Conservation (phyloP, 805 yeast genomes). For the Grigorovia yakushimaensis region DNA sequence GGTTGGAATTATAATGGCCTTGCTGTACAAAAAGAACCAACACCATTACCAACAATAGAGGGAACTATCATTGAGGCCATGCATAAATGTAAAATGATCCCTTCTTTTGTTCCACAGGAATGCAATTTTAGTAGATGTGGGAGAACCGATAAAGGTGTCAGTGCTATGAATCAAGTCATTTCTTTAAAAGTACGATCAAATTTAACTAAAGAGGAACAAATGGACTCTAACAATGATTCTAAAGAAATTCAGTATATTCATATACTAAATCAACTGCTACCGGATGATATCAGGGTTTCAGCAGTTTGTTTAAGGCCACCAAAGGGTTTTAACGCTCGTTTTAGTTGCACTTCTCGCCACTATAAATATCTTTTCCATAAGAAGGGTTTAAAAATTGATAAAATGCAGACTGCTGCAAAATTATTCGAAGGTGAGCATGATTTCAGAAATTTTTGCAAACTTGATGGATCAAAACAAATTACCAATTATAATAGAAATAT, state of each 20-base stretch:
- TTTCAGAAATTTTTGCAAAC: constrained; percentile 87
- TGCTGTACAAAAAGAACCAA: constrained; percentile 67
- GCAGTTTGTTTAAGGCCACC: constrained; percentile 81
- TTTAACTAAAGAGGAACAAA: constrained; percentile 53
- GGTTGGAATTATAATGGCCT: constrained; percentile 96
- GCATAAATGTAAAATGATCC: constrained; percentile 53
- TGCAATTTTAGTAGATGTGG: constrained; percentile 86
- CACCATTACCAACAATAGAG: constrained; percentile 83
- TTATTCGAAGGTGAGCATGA: constrained; percentile 64
- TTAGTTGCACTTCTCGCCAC: constrained; percentile 79
- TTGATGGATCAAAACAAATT: constrained; percentile 91
- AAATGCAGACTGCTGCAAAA: constrained; percentile 62
- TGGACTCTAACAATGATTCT: constrained; percentile 43
- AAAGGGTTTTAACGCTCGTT: constrained; percentile 75
- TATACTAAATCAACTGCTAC: constrained; percentile 66
- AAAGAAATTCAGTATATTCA: constrained; percentile 69
- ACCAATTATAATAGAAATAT: constrained; percentile 65
- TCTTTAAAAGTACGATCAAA: constrained; percentile 67
- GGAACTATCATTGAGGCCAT: constrained; percentile 64
- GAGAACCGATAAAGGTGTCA: constrained; percentile 91
- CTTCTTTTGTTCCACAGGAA: constrained; percentile 46
- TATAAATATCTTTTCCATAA: constrained; percentile 70
- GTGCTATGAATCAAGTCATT: constrained; percentile 93
- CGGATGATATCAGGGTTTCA: constrained; percentile 75
- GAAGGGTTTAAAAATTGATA: constrained; percentile 46